These are phyloP conservation scores for Hortaea werneckii DNA, from an alignment of 2,329 filamentous ascomycete species.

Conservation along the genomic window DNA sequence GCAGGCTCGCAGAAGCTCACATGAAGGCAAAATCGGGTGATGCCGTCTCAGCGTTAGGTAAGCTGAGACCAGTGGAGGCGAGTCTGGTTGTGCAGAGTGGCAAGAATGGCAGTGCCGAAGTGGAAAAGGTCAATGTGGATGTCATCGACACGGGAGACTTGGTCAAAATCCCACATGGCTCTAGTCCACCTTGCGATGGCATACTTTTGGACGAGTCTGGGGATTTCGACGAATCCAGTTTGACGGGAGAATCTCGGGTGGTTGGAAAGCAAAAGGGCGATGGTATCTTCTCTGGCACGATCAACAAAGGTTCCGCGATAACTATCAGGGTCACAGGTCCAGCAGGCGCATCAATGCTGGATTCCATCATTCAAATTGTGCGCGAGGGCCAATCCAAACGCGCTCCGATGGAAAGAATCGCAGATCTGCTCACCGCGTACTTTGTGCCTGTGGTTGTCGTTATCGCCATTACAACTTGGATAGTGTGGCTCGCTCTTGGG, in stretches of 20 bases:
- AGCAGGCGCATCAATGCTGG: slow-evolving; percentile 63
- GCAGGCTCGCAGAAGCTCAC: slow-evolving; percentile 72
- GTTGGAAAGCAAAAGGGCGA: slow-evolving; percentile 56
- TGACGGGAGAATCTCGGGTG: slow-evolving; percentile 67
- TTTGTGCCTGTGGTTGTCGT: slow-evolving; percentile 66
- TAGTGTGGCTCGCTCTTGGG: slow-evolving; percentile 60
- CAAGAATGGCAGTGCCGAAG: slow-evolving; percentile 19
- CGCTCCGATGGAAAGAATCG: slow-evolving; percentile 65
- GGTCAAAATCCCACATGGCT: slow-evolving; percentile 66
- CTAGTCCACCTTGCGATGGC: slow-evolving; percentile 78
- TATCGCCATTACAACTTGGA: slow-evolving; percentile 60
- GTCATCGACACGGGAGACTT: slow-evolving; percentile 46
- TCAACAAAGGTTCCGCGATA: slow-evolving; percentile 59
- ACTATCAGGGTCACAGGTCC: slow-evolving; percentile 54
- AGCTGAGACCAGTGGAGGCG: slow-evolving; percentile 67
- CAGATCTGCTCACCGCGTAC: slow-evolving; percentile 62
- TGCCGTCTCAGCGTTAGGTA: slow-evolving; percentile 69
- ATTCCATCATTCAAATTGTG: slow-evolving; percentile 67
- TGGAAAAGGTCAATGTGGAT: slow-evolving; percentile 48
- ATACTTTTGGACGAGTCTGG: slow-evolving; percentile 45
- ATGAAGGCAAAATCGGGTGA: slow-evolving; percentile 86
- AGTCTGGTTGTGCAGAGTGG: slow-evolving; percentile 39
- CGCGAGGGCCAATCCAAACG: slow-evolving; percentile 67
- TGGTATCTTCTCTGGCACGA: slow-evolving; percentile 59
- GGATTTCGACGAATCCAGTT: slow-evolving; percentile 78